Percentiles rank a stretch among this genome's conserved stretches.
Conservation (phyloP, 176 grass and related monocot genomes). For the Hordeum vulgare region MorexV3_pseudomolecules_assembly NC_058518.1:512300741-512301240, state of each 20-base stretch:
- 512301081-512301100: background rate
- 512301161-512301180: conserved; percentile 17
- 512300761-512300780: background rate
- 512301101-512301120: too few species aligned
- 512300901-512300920: background rate
- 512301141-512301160: conserved; percentile 3
- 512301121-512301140: too few species aligned
- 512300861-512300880: conserved; percentile 13
- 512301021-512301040: conserved; percentile 17
- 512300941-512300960: conserved; percentile 24
- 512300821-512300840: conserved; percentile 37
- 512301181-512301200: conserved; percentile 19
- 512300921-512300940: conserved; percentile 18
- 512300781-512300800: background rate
- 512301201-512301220: conserved; percentile 21
- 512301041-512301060: conserved; percentile 20
- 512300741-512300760: too few species aligned
- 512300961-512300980: conserved; percentile 29
- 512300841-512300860: conserved; percentile 35
- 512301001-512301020: background rate
- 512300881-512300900: conserved; percentile 3
- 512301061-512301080: background rate
- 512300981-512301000: conserved; percentile 11
- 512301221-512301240: conserved; percentile 35
- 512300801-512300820: background rate